A percentile compares a stretch with the other conserved stretches of the same genome.
These are phyloP conservation scores for Ophiostoma himal-ulmi DNA, from an alignment of 2,329 filamentous ascomycete genomes.

Conservation along the genomic window DNA sequence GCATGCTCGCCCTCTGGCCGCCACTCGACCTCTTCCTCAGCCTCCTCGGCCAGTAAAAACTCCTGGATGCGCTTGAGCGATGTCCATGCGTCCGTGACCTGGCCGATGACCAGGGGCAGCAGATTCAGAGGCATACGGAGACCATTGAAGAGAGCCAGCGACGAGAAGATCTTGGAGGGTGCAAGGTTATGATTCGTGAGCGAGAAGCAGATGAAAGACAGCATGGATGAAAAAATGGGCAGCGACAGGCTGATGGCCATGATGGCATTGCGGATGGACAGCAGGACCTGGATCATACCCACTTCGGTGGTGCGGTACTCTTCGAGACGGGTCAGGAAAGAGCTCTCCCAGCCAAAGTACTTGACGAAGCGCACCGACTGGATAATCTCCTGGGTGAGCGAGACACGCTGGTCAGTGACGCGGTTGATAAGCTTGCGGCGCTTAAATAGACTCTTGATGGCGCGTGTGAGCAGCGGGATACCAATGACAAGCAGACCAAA, in stretches of 20 bases:
- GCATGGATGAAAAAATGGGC: slow-evolving; percentile 91
- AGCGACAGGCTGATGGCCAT: slow-evolving; percentile 78
- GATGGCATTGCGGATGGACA: slow-evolving; percentile 79
- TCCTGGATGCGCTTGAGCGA: slow-evolving; percentile 82
- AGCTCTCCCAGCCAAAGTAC: slow-evolving; percentile 90
- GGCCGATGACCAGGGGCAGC: slow-evolving; percentile 79
- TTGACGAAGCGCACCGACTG: slow-evolving; percentile 92
- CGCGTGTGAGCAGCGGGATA: slow-evolving; percentile 68
- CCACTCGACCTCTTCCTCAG: slow-evolving; percentile 60
- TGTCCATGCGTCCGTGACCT: slow-evolving; percentile 82
- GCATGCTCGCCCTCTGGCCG: slow-evolving; percentile 58
- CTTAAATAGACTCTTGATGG: slow-evolving; percentile 69
- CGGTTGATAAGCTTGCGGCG: slow-evolving; percentile 81
- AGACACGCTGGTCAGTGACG: slow-evolving; percentile 86
- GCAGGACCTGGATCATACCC: slow-evolving; percentile 70
- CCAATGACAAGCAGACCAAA: slow-evolving; percentile 76
- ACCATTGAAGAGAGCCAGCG: slow-evolving; percentile 86
- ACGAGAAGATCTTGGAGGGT: slow-evolving; percentile 82
- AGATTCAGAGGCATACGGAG: slow-evolving; percentile 85
- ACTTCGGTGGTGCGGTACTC: slow-evolving; percentile 73
- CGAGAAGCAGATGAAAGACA: slow-evolving; percentile 81
- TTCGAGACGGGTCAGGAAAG: slow-evolving; percentile 71
- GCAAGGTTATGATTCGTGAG: slow-evolving; percentile 60
- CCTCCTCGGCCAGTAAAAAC: slow-evolving; percentile 81
- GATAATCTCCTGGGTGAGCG: slow-evolving; percentile 85